phyloP scores from a whole-genome alignment of 768 basidiomycete genomes.

The Mycena capillaripes region DNA sequence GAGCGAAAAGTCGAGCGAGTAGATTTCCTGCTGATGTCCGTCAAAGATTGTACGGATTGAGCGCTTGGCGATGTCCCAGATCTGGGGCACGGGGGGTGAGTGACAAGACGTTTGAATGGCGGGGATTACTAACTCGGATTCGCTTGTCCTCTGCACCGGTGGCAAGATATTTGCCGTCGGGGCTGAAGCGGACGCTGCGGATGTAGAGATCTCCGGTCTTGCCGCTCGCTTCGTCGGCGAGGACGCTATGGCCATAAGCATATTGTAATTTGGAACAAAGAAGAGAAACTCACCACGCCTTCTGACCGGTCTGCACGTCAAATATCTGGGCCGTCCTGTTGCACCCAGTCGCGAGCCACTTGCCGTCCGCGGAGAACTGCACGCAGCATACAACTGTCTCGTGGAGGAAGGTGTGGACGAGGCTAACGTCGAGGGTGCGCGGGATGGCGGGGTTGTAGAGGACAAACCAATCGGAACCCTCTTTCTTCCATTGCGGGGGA shows the following conservation, averaged over 20 bases:
- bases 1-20: conserved; percentile 89
- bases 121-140: conserved; percentile 76
- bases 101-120: neutral
- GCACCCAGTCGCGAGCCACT: conserved; percentile 92
- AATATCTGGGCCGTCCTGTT: conserved; percentile 96
- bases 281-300: conserved; percentile 78
- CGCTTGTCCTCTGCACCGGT: conserved; percentile 97
- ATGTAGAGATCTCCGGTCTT: conserved; percentile 90
- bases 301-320: conserved; percentile 89
- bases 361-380: conserved; percentile 93
- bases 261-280: conserved; percentile 16
- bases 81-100: conserved; percentile 61
- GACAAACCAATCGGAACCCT: conserved; percentile 33
- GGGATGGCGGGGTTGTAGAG: conserved; percentile 25
- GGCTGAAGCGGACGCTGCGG: conserved; percentile 95
- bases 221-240: conserved; percentile 80
- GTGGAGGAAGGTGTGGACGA: conserved; percentile 33
- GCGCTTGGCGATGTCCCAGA: conserved; percentile 90
- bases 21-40: conserved; percentile 93
- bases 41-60: conserved; percentile 81
- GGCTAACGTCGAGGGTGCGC: conserved; percentile 28
- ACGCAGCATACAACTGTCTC: conserved; percentile 85
- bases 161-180: conserved; percentile 93
- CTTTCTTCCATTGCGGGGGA: conserved; percentile 31
- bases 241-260: conserved; percentile 62